A percentile compares a stretch with the other conserved stretches of the same genome.
Evolutionary conservation across 192 early-diverging fungal species (phyloP).

Genomic region (Powellomyces hirtus): DNA sequence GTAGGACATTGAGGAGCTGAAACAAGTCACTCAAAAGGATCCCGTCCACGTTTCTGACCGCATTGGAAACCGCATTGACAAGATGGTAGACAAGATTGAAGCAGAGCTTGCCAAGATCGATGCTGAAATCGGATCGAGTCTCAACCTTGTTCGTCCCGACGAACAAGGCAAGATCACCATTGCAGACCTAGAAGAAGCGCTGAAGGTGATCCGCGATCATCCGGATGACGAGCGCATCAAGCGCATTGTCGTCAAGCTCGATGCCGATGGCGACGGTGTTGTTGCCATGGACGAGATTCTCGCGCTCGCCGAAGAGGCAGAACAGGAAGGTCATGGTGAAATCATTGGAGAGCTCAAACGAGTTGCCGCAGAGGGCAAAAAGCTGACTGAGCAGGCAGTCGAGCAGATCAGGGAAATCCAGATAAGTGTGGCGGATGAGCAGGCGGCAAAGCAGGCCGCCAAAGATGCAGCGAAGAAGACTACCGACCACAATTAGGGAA

Average conservation of each 20-base stretch:
- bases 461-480: not conserved
- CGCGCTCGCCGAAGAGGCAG: constrained; percentile 49
- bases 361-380: constrained; percentile 24
- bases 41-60: constrained; percentile 55
- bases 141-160: constrained; percentile 67
- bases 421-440: constrained; percentile 6
- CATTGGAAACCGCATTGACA: constrained; percentile 69
- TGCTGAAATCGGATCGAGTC: constrained; percentile 58
- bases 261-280: constrained; percentile 68
- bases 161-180: constrained; percentile 65
- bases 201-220: constrained; percentile 64
- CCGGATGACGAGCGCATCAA: constrained; percentile 70
- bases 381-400: constrained; percentile 18
- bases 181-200: constrained; percentile 65
- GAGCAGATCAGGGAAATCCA: constrained; percentile 29
- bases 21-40: constrained; percentile 49
- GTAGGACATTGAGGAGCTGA: constrained; percentile 53
- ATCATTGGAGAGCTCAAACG: constrained; percentile 29
- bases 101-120: constrained; percentile 67
- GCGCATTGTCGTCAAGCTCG: constrained; percentile 71
- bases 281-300: constrained; percentile 62
- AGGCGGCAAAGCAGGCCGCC: not conserved
- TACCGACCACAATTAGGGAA: not conserved
- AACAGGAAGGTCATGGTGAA: constrained; percentile 58
- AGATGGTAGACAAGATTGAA: constrained; percentile 76